phyloP scores from a whole-genome alignment of 2,329 filamentous ascomycete species.

The Clonostachys chloroleuca region DNA sequence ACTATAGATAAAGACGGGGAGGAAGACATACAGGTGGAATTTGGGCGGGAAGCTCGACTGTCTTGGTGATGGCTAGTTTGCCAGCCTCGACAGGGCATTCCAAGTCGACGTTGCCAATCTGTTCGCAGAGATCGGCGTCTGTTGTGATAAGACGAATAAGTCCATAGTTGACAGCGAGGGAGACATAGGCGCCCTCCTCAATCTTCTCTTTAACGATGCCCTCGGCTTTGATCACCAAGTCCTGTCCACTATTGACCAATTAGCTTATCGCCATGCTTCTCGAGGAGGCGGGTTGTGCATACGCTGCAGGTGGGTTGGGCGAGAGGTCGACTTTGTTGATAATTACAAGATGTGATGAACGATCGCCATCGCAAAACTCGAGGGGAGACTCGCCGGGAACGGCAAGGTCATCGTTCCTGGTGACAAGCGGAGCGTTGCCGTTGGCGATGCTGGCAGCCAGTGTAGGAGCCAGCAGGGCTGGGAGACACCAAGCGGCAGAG shows the following conservation, averaged over 20 bases:
- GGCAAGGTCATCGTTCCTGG: conserved; percentile 47
- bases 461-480: conserved; percentile 38
- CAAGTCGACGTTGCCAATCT: conserved; percentile 82
- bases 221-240: conserved; percentile 72
- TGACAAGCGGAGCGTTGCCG: conserved; percentile 25
- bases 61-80: conserved; percentile 67
- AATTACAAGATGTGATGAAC: conserved; percentile 63
- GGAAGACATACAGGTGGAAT: conserved; percentile 76
- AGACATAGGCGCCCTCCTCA: conserved; percentile 74
- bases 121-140: conserved; percentile 80
- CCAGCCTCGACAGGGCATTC: conserved; percentile 85
- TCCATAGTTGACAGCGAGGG: conserved; percentile 87
- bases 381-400: conserved; percentile 86
- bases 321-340: conserved; percentile 76
- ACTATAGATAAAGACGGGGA: not conserved
- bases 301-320: conserved; percentile 88
- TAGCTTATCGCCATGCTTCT: conserved; percentile 9
- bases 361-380: conserved; percentile 66
- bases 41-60: conserved; percentile 77
- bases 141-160: conserved; percentile 85
- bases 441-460: conserved; percentile 36
- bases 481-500: conserved; percentile 19
- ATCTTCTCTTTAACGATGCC: conserved; percentile 73
- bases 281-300: conserved; percentile 14
- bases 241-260: conserved; percentile 58